Evolutionary conservation across 1,284 basidiomycete species (phyloP).

Genomic region (Waitea zeae): DNA sequence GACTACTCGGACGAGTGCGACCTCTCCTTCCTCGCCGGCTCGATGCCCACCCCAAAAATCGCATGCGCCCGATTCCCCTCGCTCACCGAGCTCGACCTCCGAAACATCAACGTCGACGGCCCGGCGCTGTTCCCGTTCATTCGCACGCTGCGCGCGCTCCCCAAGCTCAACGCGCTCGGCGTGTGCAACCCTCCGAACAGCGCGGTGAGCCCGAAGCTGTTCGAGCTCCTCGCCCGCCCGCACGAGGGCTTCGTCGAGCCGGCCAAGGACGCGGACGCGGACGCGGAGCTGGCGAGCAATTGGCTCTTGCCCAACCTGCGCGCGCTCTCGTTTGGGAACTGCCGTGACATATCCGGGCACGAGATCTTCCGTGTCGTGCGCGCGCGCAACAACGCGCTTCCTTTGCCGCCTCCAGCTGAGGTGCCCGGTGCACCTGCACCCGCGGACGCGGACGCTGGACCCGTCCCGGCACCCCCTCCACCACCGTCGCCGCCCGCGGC

Average conservation of each 20-base stretch:
- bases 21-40: background rate
- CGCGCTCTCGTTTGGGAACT: slow-evolving; percentile 14
- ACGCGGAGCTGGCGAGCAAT: slow-evolving; percentile 5
- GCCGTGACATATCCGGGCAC: slow-evolving; percentile 15
- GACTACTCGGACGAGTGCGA: slow-evolving; percentile 10
- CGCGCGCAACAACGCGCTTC: slow-evolving; percentile 8
- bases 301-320: slow-evolving; percentile 16
- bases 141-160: slow-evolving; percentile 14
- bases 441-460: too few species aligned
- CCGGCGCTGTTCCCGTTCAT: slow-evolving; percentile 14
- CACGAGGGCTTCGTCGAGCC: too few species aligned
- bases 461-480: too few species aligned
- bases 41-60: background rate
- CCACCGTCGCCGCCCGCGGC: too few species aligned
- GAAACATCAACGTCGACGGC: slow-evolving; percentile 14
- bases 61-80: slow-evolving; percentile 10
- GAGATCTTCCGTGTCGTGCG: slow-evolving; percentile 14
- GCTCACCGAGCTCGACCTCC: slow-evolving; percentile 15
- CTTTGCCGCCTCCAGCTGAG: too few species aligned
- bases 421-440: too few species aligned
- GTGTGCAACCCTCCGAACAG: slow-evolving; percentile 13
- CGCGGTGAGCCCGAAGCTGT: slow-evolving; percentile 12
- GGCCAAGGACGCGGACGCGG: too few species aligned
- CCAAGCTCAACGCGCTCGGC: slow-evolving; percentile 14
- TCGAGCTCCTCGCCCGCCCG: slow-evolving; percentile 13